A percentile compares a stretch with the other conserved stretches of the same genome.
phyloP scores from a whole-genome alignment of 75 land plant genomes.

The Picea glauca region DNA sequence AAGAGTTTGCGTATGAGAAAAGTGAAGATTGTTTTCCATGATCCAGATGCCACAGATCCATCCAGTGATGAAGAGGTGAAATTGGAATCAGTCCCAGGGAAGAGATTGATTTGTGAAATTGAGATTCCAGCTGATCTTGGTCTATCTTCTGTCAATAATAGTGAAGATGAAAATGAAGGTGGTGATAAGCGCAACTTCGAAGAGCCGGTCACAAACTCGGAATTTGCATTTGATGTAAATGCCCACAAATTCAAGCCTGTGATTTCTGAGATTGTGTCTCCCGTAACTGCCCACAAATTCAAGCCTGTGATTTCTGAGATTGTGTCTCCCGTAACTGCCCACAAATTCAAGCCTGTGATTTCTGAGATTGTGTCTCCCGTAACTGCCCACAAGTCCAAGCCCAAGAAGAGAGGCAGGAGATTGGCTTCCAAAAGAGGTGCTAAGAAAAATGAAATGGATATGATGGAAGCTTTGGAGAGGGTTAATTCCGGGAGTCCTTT shows the following conservation, averaged over 20 bases:
- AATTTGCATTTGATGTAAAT: not conserved
- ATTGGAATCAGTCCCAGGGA: not conserved
- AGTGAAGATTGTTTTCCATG: constrained; percentile 15
- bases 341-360: not conserved
- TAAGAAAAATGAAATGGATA: not conserved
- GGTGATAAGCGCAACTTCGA: not conserved
- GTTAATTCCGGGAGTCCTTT: not conserved
- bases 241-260: not conserved
- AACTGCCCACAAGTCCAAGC: not conserved
- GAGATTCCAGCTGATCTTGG: not conserved
- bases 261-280: no score
- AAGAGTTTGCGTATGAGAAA: not conserved
- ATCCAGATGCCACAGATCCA: constrained; percentile 18
- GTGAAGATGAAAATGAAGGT: constrained; percentile 8
- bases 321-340: not conserved
- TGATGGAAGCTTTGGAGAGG: not conserved
- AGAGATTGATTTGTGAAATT: constrained; percentile 11
- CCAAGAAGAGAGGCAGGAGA: not conserved
- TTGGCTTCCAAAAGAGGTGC: not conserved
- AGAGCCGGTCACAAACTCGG: not conserved
- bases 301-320: not conserved
- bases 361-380: not conserved
- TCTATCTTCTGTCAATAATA: not conserved
- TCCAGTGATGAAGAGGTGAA: constrained; percentile 17
- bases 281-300: no score